Conservation (phyloP, 2,329 filamentous ascomycete genomes). For the Scytalidium lignicola region DNA sequence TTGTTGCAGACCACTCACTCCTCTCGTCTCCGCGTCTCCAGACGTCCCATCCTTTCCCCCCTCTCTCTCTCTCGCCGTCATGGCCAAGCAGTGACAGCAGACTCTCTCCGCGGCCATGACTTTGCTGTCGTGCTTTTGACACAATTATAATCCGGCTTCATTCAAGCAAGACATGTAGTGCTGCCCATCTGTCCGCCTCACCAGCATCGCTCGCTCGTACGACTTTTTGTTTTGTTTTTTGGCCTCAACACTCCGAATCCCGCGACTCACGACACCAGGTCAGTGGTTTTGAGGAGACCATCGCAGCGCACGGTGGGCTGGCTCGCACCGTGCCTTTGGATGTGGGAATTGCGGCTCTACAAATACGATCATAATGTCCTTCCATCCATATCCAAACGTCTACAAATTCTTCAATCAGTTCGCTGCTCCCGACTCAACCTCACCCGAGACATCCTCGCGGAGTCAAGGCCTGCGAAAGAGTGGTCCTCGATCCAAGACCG, state of each 20-base stretch:
- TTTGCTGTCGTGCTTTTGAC: neutral
- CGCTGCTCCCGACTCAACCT: conserved; percentile 24
- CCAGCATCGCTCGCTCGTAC: neutral
- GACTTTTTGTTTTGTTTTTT: neutral
- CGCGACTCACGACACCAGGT: neutral
- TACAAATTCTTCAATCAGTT: conserved; percentile 30
- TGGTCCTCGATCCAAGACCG: conserved; percentile 27
- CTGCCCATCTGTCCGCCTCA: neutral
- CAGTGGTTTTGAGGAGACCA: neutral
- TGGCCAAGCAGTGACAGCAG: conserved; percentile 17
- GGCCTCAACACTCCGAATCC: neutral
- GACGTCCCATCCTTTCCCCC: conserved; percentile 11
- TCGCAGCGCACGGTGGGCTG: conserved; percentile 11
- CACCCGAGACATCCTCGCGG: conserved; percentile 25
- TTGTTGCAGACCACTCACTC: conserved; percentile 9
- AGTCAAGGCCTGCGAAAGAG: conserved; percentile 29
- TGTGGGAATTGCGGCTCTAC: conserved; percentile 5
- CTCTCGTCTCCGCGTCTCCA: conserved; percentile 12
- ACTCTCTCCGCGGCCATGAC: conserved; percentile 7
- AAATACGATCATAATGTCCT: conserved; percentile 18
- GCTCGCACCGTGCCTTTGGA: conserved; percentile 7
- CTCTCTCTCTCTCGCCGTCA: conserved; percentile 14
- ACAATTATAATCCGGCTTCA: neutral
- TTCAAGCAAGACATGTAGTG: neutral
- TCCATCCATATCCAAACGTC: conserved; percentile 28